Evolutionary conservation across 2,329 filamentous ascomycete species (phyloP), one percentile per base, ranked within the genome.

Genomic region (Neofusicoccum sp.): DNA sequence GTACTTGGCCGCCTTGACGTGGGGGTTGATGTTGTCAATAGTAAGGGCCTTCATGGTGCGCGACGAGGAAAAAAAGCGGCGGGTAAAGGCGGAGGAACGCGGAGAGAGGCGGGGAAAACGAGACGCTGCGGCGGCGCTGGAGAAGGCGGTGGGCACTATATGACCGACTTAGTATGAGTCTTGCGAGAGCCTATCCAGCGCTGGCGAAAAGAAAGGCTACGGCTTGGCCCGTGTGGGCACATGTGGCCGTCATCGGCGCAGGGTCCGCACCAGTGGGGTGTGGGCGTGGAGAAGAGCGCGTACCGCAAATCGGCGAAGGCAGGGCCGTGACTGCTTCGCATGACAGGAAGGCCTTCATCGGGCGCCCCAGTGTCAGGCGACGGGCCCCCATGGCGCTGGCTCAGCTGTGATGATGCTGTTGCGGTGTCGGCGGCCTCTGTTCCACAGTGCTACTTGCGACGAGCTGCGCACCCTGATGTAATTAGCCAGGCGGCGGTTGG

Each of bases 21-120:
- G 86, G 56, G 87, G 91, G 82, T 98, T 99, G 84, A 99, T 96
- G 82, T 95, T 97, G 78, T 92, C 84, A 72, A 91, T 83, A 71
- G 84, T 90, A 70, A 99, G 83, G 64, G 43, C 45, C 47, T 64
- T 60, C 62, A 50, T 58, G 33, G 36, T 63, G 52, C n/a, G 37
- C 2, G 62, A 54, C 39, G 56, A 54, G 56, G 56, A 64, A 22
- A 56, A 54, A 11, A 37, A 47, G 45, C 56, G 56, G 47, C 16
- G 45, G 12, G 39, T 3, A 43, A 9, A 54, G 62, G 47, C 41
- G 31, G 62, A 33, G 56, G 39, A 48, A 52, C 22, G 36, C 47
- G 62, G 54, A 31, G 56, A 31, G 6, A 3, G 39, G 37, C 11
- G 36, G 39, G 28, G 34, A 39, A 31, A 11, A 9, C 4, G 22